Conservation (phyloP, 139 green algal species). For the Zygnema cylindricum region DNA sequence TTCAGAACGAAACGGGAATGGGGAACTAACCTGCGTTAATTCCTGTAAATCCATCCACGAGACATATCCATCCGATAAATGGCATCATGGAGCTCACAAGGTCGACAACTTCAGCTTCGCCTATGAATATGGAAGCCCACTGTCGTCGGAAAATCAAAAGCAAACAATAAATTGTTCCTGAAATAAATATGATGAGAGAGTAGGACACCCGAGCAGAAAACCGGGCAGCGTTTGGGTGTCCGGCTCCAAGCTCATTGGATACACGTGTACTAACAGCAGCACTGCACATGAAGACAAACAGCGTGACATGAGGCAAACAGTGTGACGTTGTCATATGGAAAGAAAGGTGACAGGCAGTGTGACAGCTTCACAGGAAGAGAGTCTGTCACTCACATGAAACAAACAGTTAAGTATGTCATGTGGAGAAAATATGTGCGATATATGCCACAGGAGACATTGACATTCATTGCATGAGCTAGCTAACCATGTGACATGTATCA, state of each 20-base stretch:
- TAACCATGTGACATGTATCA: no score
- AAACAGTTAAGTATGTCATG: no score
- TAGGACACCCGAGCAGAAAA: conserved; percentile 10
- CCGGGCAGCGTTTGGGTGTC: neutral
- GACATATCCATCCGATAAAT: neutral
- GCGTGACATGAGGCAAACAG: neutral
- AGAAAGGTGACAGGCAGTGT: no score
- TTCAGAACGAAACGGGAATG: no score
- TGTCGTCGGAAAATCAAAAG: neutral
- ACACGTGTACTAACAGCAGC: conserved; percentile 33
- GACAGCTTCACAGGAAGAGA: no score
- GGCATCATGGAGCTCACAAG: conserved; percentile 2
- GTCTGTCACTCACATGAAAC: no score
- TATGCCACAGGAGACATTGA: no score
- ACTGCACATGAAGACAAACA: neutral
- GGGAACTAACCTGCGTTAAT: neutral
- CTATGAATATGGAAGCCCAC: conserved; percentile 4
- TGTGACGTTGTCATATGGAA: no score
- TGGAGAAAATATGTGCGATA: no score
- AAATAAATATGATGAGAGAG: neutral
- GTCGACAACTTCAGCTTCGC: neutral
- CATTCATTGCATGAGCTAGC: no score
- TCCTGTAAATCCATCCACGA: neutral
- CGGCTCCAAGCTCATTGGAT: conserved; percentile 31
- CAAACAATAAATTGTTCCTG: neutral